phyloP scores from a whole-genome alignment of 1,284 basidiomycete species.

The Tremellales sp. region DNA sequence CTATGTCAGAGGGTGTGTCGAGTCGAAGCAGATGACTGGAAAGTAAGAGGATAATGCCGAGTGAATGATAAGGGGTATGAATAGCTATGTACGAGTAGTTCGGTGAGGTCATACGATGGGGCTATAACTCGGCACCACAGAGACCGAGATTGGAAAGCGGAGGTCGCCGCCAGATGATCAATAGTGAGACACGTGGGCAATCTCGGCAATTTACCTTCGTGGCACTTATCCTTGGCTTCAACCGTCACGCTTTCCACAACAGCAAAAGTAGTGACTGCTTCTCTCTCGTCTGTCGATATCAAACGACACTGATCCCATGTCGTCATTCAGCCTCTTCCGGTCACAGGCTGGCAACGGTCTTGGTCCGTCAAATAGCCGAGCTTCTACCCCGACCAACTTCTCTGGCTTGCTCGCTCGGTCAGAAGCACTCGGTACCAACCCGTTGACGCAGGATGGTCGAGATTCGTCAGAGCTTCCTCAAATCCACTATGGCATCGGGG shows the following conservation, averaged over 20 bases:
- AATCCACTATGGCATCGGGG: slow-evolving; percentile 43
- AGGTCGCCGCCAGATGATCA: too few species aligned
- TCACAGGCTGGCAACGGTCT: slow-evolving; percentile 3
- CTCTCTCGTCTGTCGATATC: background rate
- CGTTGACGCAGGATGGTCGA: slow-evolving; percentile 2
- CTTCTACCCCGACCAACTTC: slow-evolving; percentile 25
- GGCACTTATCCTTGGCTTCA: background rate
- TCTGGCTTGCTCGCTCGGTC: slow-evolving; percentile 38
- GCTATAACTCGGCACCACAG: background rate
- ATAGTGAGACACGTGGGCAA: background rate
- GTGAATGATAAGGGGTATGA: background rate
- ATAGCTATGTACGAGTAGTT: background rate
- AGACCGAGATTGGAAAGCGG: too few species aligned
- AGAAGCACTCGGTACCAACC: slow-evolving; percentile 35
- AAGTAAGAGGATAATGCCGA: background rate
- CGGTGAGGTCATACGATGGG: background rate
- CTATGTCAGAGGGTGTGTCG: too few species aligned
- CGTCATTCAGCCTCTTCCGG: background rate
- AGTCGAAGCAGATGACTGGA: slow-evolving; percentile 2
- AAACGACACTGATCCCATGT: background rate
- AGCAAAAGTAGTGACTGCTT: background rate
- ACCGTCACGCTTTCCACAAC: background rate
- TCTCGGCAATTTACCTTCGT: background rate
- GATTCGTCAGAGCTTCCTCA: slow-evolving; percentile 37
- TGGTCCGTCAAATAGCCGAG: slow-evolving; percentile 5